Evolutionary conservation across 176 grass and related monocot genomes (phyloP), one percentile per base, ranked within the genome.

Genomic region (Areca catechu): DNA sequence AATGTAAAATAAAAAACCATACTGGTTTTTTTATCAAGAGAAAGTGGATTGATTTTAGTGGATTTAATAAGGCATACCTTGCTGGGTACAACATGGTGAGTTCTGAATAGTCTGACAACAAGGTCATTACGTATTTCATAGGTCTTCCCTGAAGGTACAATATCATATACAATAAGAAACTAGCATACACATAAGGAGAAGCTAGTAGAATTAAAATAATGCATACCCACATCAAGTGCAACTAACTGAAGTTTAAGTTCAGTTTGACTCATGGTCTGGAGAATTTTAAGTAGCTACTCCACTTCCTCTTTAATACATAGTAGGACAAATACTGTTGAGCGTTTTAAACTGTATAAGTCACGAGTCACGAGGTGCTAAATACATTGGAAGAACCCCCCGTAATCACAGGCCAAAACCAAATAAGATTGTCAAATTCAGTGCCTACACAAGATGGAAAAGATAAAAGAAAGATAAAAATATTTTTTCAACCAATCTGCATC

Each of bases 101-200:
- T 98, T 71, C 80, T 78, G 69, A 98, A 92, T 80, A 87, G 87
- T 54, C 84, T 85, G 29, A 83, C 84, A 75, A 98, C 93, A 80
- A 98, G 81, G 65, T 92, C 84, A 80, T 98, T 98, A 56, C 93
- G 75, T 67, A 98, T 85, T 77, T 98, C 87, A 76, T 92, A 89
- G 3, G 93, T 98, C 70, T 97, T 84, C 48, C 87, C 93, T 98
- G 60, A 82, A 61, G 76, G 20, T 77, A 24, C 14, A 59, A 55
- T 60, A 34, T 15, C 20, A 48, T 54, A 48, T 19, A 16, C 9
- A 71, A 15, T 84, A 37, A 86, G 74, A 76, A 78, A 54, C 17
- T 76, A 21, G 24, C 21, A 73, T 74, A 6, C 23, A 74, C 1
- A 58, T 17, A 66, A 83, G 20, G 22, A 74, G 29, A 16, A 22